phyloP scores from a whole-genome alignment of 345 rosid species.

The Acer campestre region DNA sequence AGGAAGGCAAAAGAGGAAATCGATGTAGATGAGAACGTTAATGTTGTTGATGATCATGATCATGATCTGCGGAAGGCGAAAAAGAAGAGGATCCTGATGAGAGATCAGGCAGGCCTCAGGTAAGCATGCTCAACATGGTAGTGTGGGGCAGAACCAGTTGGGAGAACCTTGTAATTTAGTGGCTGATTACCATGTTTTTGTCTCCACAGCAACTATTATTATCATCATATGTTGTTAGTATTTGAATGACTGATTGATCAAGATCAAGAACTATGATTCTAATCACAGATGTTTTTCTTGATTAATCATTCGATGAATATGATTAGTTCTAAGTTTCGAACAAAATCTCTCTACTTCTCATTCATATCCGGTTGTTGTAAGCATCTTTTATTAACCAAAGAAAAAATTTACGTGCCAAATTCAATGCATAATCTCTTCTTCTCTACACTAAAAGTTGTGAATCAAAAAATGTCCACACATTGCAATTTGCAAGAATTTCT shows the following conservation, averaged over 20 bases:
- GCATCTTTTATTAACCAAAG: no score
- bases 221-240: background rate
- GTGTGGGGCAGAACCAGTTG: background rate
- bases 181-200: background rate
- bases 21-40: background rate
- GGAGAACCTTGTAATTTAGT: background rate
- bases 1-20: background rate
- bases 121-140: background rate
- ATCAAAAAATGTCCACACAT: no score
- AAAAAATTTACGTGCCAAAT: no score
- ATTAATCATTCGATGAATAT: no score
- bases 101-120: background rate
- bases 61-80: background rate
- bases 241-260: background rate
- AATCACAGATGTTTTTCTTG: no score
- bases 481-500: no score
- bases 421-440: no score
- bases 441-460: no score
- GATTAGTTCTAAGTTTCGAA: no score
- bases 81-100: background rate
- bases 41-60: background rate
- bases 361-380: no score
- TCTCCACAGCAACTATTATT: background rate
- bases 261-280: no score
- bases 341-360: no score